A percentile compares a stretch with the other conserved stretches of the same genome.
Conservation (phyloP, 148 eudicot species). For the Cornus controversa region DNA sequence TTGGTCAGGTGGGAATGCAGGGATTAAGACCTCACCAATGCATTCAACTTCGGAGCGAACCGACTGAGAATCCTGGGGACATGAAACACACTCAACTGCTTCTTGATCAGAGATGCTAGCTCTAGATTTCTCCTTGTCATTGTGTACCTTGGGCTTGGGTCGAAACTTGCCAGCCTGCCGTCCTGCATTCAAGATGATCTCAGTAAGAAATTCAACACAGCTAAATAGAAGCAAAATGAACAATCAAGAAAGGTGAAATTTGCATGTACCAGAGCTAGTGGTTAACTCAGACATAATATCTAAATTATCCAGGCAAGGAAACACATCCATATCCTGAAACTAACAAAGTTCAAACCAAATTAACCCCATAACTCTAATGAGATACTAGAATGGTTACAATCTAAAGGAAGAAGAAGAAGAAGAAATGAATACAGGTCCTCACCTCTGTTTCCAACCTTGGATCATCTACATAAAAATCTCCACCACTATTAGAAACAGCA, state of each 20-base stretch:
- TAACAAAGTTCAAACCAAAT: slow-evolving; percentile 9
- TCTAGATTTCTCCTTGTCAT: slow-evolving; percentile 13
- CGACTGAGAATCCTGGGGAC: slow-evolving; percentile 16
- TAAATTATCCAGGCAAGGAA: slow-evolving; percentile 37
- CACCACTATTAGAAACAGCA: slow-evolving; percentile 19
- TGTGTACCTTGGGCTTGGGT: slow-evolving; percentile 59
- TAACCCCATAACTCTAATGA: neutral
- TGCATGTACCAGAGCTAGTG: slow-evolving; percentile 48
- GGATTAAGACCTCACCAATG: slow-evolving; percentile 20
- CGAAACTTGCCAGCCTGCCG: slow-evolving; percentile 42
- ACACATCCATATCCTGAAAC: slow-evolving; percentile 50
- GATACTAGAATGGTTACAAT: neutral
- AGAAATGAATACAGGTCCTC: neutral
- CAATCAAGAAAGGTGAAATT: slow-evolving; percentile 7
- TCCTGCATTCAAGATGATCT: slow-evolving; percentile 32
- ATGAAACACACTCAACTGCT: slow-evolving; percentile 23
- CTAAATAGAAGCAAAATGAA: neutral
- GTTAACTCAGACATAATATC: slow-evolving; percentile 33
- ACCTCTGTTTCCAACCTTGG: slow-evolving; percentile 28
- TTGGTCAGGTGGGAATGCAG: slow-evolving; percentile 28
- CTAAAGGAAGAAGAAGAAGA: neutral
- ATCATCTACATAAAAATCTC: slow-evolving; percentile 10
- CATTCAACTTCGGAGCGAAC: slow-evolving; percentile 34
- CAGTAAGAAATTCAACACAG: slow-evolving; percentile 1
- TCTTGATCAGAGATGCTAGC: slow-evolving; percentile 11